Conservation (phyloP, 257 asterid genomes). For the Oldenlandia corymbosa region DNA sequence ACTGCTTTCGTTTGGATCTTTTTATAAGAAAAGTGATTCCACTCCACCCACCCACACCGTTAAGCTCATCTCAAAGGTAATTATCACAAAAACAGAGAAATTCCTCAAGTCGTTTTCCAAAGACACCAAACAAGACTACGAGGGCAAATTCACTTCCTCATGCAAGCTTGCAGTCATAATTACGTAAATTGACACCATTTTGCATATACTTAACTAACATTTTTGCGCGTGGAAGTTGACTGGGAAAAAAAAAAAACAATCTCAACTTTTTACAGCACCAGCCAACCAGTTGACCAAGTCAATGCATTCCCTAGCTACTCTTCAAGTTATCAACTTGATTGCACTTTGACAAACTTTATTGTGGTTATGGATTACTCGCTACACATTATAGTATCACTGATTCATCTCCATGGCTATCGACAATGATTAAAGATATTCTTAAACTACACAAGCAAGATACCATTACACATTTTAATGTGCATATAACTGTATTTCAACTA, state of each 20-base stretch:
- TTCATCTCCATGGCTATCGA: conserved; percentile 2
- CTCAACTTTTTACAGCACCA: conserved; percentile 17
- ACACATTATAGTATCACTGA: not conserved
- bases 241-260: too few relatives aligned
- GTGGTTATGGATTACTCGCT: too few relatives aligned
- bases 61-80: not conserved
- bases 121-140: too few relatives aligned
- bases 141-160: too few relatives aligned
- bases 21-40: conserved; percentile 35
- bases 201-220: not conserved
- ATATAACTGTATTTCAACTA: not conserved
- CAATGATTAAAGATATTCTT: not conserved
- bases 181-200: conserved; percentile 4
- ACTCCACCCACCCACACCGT: conserved; percentile 30
- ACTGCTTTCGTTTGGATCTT: conserved; percentile 34
- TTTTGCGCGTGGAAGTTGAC: too few relatives aligned
- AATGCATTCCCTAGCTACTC: conserved; percentile 9
- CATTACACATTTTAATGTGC: not conserved
- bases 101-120: not conserved
- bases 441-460: not conserved
- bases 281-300: conserved; percentile 31
- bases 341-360: not conserved
- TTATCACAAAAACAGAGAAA: conserved; percentile 12
- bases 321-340: conserved; percentile 4
- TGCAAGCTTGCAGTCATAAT: conserved; percentile 4